Conservation (phyloP, 2,329 filamentous ascomycete genomes). For the Paecilomyces dactylethromorphus region DNA sequence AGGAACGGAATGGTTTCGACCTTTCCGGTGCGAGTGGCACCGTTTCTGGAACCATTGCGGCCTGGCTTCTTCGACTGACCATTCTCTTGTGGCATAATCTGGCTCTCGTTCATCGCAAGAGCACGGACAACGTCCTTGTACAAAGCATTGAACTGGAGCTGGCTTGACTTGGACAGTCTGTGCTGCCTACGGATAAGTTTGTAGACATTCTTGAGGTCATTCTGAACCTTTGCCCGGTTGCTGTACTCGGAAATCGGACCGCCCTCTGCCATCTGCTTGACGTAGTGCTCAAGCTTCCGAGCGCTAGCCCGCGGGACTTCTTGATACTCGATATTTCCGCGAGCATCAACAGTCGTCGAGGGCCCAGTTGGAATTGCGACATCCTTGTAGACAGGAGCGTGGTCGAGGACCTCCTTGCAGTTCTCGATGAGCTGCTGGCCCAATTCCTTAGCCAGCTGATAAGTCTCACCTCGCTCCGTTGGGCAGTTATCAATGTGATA, state of each 20-base stretch:
- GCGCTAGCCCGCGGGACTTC: conserved; percentile 82
- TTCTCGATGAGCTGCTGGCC: conserved; percentile 93
- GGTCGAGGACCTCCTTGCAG: conserved; percentile 83
- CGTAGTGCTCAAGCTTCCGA: conserved; percentile 96
- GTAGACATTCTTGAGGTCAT: conserved; percentile 89
- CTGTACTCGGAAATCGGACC: conserved; percentile 98
- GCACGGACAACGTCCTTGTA: conserved; percentile 94
- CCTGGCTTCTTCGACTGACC: conserved; percentile 54
- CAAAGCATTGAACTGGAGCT: conserved; percentile 90
- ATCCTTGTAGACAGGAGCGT: conserved; percentile 90
- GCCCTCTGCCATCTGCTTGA: conserved; percentile 96
- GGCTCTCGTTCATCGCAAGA: conserved; percentile 93
- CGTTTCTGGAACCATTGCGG: conserved; percentile 45
- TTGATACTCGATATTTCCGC: conserved; percentile 86
- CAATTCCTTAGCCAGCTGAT: conserved; percentile 93
- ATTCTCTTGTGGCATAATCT: conserved; percentile 86
- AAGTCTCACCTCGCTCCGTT: conserved; percentile 92
- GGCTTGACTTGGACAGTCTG: conserved; percentile 92
- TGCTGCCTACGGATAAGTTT: conserved; percentile 98
- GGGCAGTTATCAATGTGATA: conserved; percentile 99
- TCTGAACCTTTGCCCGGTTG: conserved; percentile 96
- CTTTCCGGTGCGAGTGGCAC: conserved; percentile 68
- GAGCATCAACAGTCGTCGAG: conserved; percentile 83
- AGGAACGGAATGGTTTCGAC: conserved; percentile 97
- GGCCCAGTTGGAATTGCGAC: conserved; percentile 88